Evolutionary conservation across 192 early-diverging fungal species (phyloP), one percentile per base, ranked within the genome.

Genomic region (Coemansia sp.): DNA sequence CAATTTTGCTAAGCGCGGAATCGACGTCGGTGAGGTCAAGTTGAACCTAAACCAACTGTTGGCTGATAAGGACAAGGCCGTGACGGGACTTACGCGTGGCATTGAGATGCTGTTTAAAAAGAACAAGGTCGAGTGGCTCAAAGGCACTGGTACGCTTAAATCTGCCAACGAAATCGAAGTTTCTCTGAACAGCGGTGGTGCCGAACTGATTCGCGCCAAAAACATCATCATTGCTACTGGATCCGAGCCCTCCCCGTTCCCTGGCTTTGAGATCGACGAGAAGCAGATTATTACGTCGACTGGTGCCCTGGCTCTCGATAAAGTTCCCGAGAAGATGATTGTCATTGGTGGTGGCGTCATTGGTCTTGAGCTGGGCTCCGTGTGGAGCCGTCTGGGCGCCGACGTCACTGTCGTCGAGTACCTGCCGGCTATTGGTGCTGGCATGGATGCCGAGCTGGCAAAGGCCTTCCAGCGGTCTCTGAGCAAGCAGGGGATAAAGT

Each of bases 341-440:
- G 95, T 98, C 56, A 97, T 98, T 72, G 97, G 97, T 63, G 97
- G 92, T 57, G 97, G 97, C 83, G 95, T 98, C 66, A 98, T 98
- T 83, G 97, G 97, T 62, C 89, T 98, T 38, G 97, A 98, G 82
- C 85, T 98, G 48, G 97, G 97, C 35, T 98, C 97, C 9, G 97
- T 98, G 53, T 98, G 97, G 97, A 83, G 84, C 67, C 91, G 97
- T 53, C 83, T 98, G 52, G 97, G 97, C 56, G 82, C 94, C 22
- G 90, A 98, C 66, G 91, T 94, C 39, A 96, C 95, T 32, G 92
- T 95, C 39, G 94, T 98, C 56, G 97, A 98, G 79, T 98, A 90
- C 85, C 72, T 94, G 67, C 85, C 84, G 53, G 84, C 92, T 41
- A 90, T 98, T 57, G 97, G 97, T 40, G 95, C 94, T 40, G 97